phyloP scores from a whole-genome alignment of 371 early-diverging fungal species.

The Apophysomyces elegans region DNA sequence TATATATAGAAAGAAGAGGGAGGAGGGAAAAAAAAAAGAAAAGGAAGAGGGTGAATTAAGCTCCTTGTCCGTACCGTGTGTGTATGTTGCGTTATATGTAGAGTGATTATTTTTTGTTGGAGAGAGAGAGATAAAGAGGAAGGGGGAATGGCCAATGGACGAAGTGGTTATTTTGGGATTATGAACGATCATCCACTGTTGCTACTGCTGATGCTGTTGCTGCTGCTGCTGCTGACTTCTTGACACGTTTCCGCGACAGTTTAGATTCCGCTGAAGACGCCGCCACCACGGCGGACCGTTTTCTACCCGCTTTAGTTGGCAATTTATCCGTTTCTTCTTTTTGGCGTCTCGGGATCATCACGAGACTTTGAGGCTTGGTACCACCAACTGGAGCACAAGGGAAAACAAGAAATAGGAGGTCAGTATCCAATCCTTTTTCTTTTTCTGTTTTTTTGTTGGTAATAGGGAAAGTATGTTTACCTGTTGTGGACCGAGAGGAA shows the following conservation, averaged over 20 bases:
- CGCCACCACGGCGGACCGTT: constrained; percentile 10
- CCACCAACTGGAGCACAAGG: background rate
- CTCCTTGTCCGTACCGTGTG: background rate
- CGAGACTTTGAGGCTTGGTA: constrained; percentile 11
- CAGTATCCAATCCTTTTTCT: background rate
- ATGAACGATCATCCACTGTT: background rate
- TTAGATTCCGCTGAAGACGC: constrained; percentile 10
- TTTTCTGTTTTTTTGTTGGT: background rate
- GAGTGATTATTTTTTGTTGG: background rate
- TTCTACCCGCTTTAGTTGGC: background rate
- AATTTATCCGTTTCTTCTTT: constrained; percentile 2
- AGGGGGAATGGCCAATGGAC: no score
- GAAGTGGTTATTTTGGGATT: background rate
- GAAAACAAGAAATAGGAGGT: no score
- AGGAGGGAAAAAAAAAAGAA: no score
- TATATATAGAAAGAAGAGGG: no score
- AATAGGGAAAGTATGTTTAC: background rate
- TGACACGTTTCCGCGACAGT: background rate
- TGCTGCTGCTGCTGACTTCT: background rate
- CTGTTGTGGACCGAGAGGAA: constrained; percentile 5
- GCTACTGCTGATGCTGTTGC: background rate
- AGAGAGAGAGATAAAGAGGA: background rate
- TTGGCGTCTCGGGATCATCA: constrained; percentile 2
- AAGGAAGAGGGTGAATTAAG: no score
- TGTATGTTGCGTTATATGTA: background rate